Evolutionary conservation across 805 yeast genomes (phyloP).

Genomic region (Jamesozyma gamospora): DNA sequence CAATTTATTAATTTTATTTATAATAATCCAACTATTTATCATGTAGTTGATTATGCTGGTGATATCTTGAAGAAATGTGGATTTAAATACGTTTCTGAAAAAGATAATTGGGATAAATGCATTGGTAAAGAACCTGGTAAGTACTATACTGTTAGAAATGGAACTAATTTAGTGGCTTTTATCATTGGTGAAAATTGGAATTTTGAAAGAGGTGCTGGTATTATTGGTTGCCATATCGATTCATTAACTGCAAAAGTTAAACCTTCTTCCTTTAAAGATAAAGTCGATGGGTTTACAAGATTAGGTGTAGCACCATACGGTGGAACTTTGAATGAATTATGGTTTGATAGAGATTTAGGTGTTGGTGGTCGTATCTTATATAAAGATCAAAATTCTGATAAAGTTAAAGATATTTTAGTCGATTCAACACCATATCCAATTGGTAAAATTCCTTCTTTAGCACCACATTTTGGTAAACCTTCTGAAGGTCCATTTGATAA

Average conservation of each 20-base stretch:
- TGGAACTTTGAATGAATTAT: slow-evolving; percentile 52
- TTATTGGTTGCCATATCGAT: slow-evolving; percentile 69
- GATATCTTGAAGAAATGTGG: slow-evolving; percentile 46
- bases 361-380: slow-evolving; percentile 69
- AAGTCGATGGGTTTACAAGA: slow-evolving; percentile 64
- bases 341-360: slow-evolving; percentile 86
- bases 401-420: slow-evolving; percentile 35
- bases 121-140: slow-evolving; percentile 35
- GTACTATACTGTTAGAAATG: slow-evolving; percentile 60
- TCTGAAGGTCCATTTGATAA: slow-evolving; percentile 62
- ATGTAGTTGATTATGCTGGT: slow-evolving; percentile 49
- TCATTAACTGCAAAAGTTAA: slow-evolving; percentile 59
- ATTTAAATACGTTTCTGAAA: slow-evolving; percentile 56
- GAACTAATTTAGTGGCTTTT: slow-evolving; percentile 60
- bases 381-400: slow-evolving; percentile 29
- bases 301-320: slow-evolving; percentile 81
- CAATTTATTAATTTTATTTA: slow-evolving; percentile 64
- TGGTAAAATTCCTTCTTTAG: slow-evolving; percentile 75
- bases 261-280: slow-evolving; percentile 53
- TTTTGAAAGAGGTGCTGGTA: slow-evolving; percentile 56
- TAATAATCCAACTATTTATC: slow-evolving; percentile 64
- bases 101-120: slow-evolving; percentile 33
- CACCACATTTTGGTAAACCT: slow-evolving; percentile 76
- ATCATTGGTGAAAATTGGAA: slow-evolving; percentile 57
- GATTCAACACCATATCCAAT: slow-evolving; percentile 58